phyloP scores from a whole-genome alignment of 208 protist genomes.

The Kentomonas sorsogonicus region DNA sequence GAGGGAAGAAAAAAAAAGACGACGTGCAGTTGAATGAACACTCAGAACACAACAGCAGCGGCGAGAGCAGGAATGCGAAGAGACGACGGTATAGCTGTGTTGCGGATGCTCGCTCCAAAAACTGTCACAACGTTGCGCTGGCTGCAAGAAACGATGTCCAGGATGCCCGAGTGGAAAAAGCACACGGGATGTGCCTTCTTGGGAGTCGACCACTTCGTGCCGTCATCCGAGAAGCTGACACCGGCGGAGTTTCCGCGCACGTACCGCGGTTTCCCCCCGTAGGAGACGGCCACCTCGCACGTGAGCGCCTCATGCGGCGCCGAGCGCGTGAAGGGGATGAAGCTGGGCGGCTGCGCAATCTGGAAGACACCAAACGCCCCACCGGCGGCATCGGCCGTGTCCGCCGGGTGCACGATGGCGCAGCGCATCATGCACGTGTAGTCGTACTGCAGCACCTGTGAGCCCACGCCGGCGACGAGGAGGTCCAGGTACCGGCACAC shows the following conservation, averaged over 20 bases:
- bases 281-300: constrained; percentile 14
- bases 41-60: too few species aligned
- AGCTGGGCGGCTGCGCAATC: constrained; percentile 42
- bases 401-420: too few species aligned
- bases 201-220: constrained; percentile 25
- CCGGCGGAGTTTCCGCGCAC: constrained; percentile 48
- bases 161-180: constrained; percentile 31
- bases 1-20: neutral
- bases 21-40: too few species aligned
- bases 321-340: constrained; percentile 55
- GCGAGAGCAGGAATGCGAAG: constrained; percentile 30
- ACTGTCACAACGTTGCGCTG: constrained; percentile 26
- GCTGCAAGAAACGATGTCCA: constrained; percentile 27
- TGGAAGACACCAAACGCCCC: too few species aligned
- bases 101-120: constrained; percentile 5
- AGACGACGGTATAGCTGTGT: too few species aligned
- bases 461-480: constrained; percentile 42
- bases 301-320: constrained; percentile 24
- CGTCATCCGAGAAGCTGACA: constrained; percentile 44
- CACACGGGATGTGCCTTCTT: constrained; percentile 29
- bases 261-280: constrained; percentile 12
- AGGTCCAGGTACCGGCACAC: constrained; percentile 40
- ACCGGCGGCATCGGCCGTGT: too few species aligned
- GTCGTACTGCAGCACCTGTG: constrained; percentile 74
- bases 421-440: constrained; percentile 43